Conservation (phyloP, 2,329 filamentous ascomycete species). For the Chaetomiaceae sp. region DNA sequence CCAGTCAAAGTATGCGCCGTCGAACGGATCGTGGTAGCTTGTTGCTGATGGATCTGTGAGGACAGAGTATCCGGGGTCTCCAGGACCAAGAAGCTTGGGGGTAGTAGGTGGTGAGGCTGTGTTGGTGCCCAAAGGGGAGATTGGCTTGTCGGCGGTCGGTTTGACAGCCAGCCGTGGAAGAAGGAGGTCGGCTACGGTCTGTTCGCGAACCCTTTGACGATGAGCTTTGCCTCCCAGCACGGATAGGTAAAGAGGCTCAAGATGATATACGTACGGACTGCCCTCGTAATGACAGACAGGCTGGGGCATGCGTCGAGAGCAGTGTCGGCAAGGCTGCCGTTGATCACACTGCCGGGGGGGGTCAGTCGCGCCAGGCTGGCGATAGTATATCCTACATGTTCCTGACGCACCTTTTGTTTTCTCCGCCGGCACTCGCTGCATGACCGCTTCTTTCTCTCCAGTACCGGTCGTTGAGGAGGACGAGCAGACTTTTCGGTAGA, state of each 20-base stretch:
- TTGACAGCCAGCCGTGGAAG: not conserved
- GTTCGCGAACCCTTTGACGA: not conserved
- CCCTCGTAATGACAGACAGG: slow-evolving; percentile 17
- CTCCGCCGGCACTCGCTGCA: slow-evolving; percentile 20
- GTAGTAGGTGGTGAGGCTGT: too few relatives aligned
- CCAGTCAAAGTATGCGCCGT: too few relatives aligned
- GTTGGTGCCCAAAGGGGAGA: not conserved
- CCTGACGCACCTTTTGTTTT: slow-evolving; percentile 18
- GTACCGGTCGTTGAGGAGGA: not conserved
- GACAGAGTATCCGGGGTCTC: too few relatives aligned
- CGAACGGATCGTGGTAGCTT: too few relatives aligned
- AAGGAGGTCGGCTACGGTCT: not conserved
- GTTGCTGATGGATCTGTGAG: too few relatives aligned
- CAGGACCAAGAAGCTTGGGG: too few relatives aligned
- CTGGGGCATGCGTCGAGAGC: slow-evolving; percentile 16
- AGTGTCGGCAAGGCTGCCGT: slow-evolving; percentile 20
- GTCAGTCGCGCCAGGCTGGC: not conserved
- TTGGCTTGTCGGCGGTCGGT: not conserved
- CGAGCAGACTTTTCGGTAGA: not conserved
- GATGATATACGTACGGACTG: slow-evolving; percentile 12
- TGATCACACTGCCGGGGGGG: slow-evolving; percentile 15
- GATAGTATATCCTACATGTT: not conserved
- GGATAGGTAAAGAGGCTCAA: not conserved
- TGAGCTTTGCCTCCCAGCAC: not conserved
- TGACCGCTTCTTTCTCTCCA: slow-evolving; percentile 18